Percentiles rank a stretch among this genome's conserved stretches.
These are phyloP conservation scores for Ascochyta pisi DNA, from an alignment of 2,329 filamentous ascomycete genomes.

Conservation along the genomic window DNA sequence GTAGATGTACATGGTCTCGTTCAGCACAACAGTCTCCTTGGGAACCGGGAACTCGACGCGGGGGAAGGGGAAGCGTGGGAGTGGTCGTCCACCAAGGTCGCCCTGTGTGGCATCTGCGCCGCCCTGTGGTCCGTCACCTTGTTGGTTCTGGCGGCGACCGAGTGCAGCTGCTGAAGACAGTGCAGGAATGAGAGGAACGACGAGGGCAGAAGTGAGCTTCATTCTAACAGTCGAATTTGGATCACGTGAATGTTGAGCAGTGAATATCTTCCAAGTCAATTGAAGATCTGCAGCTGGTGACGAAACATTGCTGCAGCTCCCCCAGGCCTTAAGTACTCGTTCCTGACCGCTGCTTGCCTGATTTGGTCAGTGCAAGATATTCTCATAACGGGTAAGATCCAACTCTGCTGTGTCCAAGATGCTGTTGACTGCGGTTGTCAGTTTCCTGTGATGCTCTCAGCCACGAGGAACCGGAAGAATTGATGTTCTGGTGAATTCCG, in stretches of 20 bases:
- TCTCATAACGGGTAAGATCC: slow-evolving; percentile 6
- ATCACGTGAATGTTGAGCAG: background rate
- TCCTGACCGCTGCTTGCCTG: slow-evolving; percentile 5
- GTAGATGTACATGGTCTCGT: slow-evolving; percentile 34
- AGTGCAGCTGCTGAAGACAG: slow-evolving; percentile 29
- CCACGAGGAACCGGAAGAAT: slow-evolving; percentile 18
- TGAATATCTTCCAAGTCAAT: slow-evolving; percentile 4
- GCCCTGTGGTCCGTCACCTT: slow-evolving; percentile 33
- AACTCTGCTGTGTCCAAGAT: slow-evolving; percentile 9
- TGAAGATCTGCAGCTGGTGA: slow-evolving; percentile 18
- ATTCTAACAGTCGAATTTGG: slow-evolving; percentile 10
- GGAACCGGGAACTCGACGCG: slow-evolving; percentile 31
- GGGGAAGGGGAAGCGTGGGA: slow-evolving; percentile 32
- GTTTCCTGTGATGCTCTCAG: slow-evolving; percentile 15
- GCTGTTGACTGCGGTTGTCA: slow-evolving; percentile 9
- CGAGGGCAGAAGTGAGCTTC: slow-evolving; percentile 28
- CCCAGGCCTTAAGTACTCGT: slow-evolving; percentile 15
- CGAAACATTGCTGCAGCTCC: slow-evolving; percentile 14
- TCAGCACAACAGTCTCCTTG: slow-evolving; percentile 34
- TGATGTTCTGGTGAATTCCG: slow-evolving; percentile 11
- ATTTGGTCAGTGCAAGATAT: background rate
- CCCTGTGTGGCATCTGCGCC: slow-evolving; percentile 30
- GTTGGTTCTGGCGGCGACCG: slow-evolving; percentile 26
- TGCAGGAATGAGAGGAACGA: slow-evolving; percentile 30
- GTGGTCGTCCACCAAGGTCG: slow-evolving; percentile 30